Conservation (phyloP, 306 rosid genomes). For the Acacia acuminata region DNA sequence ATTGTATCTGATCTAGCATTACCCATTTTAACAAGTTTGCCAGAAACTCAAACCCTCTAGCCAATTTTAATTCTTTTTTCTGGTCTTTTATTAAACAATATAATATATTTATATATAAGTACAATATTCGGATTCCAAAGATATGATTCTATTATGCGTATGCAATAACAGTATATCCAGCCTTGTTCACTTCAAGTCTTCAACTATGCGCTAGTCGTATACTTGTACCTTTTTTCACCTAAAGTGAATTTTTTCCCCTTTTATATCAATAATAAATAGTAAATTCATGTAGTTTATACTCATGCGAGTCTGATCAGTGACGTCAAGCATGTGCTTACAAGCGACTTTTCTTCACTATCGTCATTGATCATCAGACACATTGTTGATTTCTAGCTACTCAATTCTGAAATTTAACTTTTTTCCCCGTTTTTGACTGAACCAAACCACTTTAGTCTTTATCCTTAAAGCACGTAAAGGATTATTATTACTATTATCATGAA, state of each 20-base stretch:
- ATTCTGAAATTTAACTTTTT: neutral
- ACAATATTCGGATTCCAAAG: neutral
- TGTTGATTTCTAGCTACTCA: neutral
- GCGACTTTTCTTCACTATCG: neutral
- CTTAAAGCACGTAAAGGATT: neutral
- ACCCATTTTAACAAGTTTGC: neutral
- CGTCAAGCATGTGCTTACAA: neutral
- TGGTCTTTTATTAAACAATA: too few relatives aligned
- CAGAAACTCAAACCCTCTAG: neutral
- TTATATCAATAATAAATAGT: neutral
- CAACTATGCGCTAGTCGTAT: neutral
- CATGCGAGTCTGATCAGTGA: neutral
- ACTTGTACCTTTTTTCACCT: neutral
- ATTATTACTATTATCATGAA: neutral
- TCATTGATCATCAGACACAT: neutral
- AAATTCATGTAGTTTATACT: neutral
- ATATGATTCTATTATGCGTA: neutral
- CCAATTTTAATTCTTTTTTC: neutral
- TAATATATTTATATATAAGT: too few relatives aligned
- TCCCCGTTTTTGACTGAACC: neutral
- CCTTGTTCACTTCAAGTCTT: neutral
- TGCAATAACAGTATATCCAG: neutral
- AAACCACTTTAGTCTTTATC: neutral
- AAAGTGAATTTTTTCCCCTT: neutral
- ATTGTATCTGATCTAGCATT: neutral